phyloP scores from a whole-genome alignment of 176 grass and related monocot species.

The Tuctoria greenei region DNA sequence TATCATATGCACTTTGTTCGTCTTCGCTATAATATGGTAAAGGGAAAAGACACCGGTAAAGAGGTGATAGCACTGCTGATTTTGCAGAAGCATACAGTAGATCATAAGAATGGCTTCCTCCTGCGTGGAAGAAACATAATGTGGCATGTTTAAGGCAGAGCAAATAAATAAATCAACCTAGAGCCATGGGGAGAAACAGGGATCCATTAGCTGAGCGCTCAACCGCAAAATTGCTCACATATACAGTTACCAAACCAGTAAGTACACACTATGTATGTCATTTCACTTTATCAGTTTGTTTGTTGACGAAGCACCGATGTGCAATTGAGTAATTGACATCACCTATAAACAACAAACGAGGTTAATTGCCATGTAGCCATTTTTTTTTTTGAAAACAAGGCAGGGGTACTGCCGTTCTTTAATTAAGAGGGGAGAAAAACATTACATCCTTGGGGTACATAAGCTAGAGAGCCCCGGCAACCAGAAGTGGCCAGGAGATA shows the following conservation, averaged over 20 bases:
- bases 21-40: conserved; percentile 44
- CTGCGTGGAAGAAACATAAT: conserved; percentile 38
- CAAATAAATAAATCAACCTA: neutral
- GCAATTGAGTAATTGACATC: neutral
- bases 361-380: neutral
- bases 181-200: neutral
- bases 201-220: neutral
- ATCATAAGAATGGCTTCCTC: conserved; percentile 39
- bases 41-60: conserved; percentile 43
- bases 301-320: neutral
- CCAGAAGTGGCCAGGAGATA: no score
- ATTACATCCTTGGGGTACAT: no score
- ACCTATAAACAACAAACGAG: neutral
- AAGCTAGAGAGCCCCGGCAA: no score
- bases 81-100: conserved; percentile 58
- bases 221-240: neutral
- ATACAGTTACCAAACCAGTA: neutral
- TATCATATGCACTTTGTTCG: conserved; percentile 30
- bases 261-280: neutral
- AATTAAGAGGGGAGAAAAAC: no score
- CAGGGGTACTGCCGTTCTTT: no score
- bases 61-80: conserved; percentile 39
- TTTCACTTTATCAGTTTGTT: neutral
- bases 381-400: no score
- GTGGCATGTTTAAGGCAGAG: neutral